Conservation (phyloP, 208 protist species). For the Wallacemonas sp. region DNA sequence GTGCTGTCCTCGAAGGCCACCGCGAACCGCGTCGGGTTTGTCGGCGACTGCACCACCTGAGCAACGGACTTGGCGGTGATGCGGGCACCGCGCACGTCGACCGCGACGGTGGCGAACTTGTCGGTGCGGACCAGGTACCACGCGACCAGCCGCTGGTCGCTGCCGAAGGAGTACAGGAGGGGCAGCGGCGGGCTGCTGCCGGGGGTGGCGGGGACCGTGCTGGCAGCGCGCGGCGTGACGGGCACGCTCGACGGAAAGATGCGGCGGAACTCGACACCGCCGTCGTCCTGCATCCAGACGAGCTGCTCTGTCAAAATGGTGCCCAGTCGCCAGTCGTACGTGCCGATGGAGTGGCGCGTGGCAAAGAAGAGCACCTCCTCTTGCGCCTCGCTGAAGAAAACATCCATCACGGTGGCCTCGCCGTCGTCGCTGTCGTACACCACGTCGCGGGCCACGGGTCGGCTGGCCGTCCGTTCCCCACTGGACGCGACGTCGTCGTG, state of each 20-base stretch:
- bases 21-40: slow-evolving; percentile 51
- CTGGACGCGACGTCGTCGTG: not conserved
- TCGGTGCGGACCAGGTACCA: slow-evolving; percentile 60
- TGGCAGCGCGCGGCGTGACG: not conserved
- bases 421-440: slow-evolving; percentile 73
- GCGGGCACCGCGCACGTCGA: slow-evolving; percentile 70
- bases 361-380: slow-evolving; percentile 81
- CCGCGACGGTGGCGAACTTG: slow-evolving; percentile 51
- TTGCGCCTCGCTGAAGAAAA: slow-evolving; percentile 77
- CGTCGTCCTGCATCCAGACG: slow-evolving; percentile 59
- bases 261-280: slow-evolving; percentile 69
- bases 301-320: slow-evolving; percentile 79
- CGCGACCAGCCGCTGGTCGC: slow-evolving; percentile 72
- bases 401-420: slow-evolving; percentile 68
- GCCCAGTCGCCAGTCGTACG: slow-evolving; percentile 78
- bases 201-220: not conserved
- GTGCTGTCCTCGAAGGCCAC: slow-evolving; percentile 81
- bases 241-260: slow-evolving; percentile 65
- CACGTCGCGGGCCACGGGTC: slow-evolving; percentile 48
- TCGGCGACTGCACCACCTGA: slow-evolving; percentile 66
- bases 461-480: not conserved
- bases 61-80: slow-evolving; percentile 60
- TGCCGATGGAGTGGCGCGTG: slow-evolving; percentile 59
- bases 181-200: slow-evolving; percentile 28
- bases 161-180: slow-evolving; percentile 78